Evolutionary conservation across 371 early-diverging fungal species (phyloP), one percentile per base, ranked within the genome.

Genomic region (Funneliformis caledonium): DNA sequence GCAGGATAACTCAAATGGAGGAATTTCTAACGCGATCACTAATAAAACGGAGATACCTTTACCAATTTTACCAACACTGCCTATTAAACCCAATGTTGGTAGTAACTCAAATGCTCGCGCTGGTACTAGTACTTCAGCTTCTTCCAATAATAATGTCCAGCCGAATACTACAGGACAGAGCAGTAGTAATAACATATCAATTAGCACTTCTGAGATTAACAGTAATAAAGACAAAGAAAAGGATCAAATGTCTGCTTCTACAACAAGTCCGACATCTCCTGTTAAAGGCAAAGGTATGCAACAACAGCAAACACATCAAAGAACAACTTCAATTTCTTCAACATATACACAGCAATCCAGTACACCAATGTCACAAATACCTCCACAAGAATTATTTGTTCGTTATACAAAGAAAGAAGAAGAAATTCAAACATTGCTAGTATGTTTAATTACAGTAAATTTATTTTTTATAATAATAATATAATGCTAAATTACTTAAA

Each of bases 371-470:
- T 45, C 72, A 1, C 45, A 33, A 11, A n/a, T 42, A 42, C 42
- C 72, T 11, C 47, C 45, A n/a, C 80, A 67, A 19, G 80, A 79
- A 56, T 52, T 79, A 22, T 47, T 79, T 48, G 43, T 79, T 43
- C 43, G 60, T 11, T 79, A 59, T 43, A 47, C 72, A 9, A 79
- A 79, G 14, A 79, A 79, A 59, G 80, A 79, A 52, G 80, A 79
- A 70, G 80, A 79, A 72, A 50, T 79, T 72, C 80, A 79, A 72
- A 79, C 10, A 43, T 50, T 79, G 9, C 61, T 79, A 22, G 80
- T 79, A 61, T 70, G n/a, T 56, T 14, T 4, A 9, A 47, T 47
- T 19, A 47, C 22, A 22, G 22, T 47, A 26, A 64, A 4, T 64
- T 26, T 64, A 26, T 62, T 9, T 26, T 64, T 64, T 68, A 42